These are phyloP conservation scores for Paramecium octaurelia DNA, from an alignment of 73 alveolate species.

Conservation along the genomic window DNA sequence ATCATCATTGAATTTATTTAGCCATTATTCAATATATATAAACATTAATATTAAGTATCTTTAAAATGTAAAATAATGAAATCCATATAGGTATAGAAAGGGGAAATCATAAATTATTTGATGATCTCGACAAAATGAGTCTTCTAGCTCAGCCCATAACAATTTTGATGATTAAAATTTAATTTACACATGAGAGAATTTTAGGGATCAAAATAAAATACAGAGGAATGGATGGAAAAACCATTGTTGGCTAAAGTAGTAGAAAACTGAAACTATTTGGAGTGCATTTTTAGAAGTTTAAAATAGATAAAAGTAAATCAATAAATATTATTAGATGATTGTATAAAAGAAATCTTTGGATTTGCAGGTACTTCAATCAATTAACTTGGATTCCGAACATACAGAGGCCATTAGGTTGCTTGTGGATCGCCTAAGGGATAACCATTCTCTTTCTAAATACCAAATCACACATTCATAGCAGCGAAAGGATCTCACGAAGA, in stretches of 20 bases:
- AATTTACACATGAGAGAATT: not conserved
- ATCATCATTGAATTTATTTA: not conserved
- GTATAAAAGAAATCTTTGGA: not conserved
- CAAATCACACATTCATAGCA: not conserved
- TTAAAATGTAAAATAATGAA: not conserved
- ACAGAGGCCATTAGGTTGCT: not conserved
- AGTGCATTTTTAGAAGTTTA: not conserved
- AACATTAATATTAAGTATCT: not conserved
- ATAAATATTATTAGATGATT: not conserved
- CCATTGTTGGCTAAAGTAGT: not conserved
- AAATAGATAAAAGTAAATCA: not conserved
- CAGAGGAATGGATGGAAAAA: not conserved
- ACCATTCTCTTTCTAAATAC: not conserved
- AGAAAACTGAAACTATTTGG: not conserved
- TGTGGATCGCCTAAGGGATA: not conserved
- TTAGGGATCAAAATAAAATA: not conserved
- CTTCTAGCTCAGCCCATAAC: not conserved
- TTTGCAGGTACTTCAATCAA: not conserved
- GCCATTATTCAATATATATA: not conserved
- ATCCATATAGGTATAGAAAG: not conserved
- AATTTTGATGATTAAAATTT: not conserved
- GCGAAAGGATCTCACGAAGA: conserved; percentile 23
- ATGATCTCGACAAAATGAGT: not conserved
- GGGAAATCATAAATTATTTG: not conserved
- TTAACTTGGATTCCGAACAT: not conserved